Conservation (phyloP, 768 basidiomycete species). For the Naematelia encephala region DNA sequence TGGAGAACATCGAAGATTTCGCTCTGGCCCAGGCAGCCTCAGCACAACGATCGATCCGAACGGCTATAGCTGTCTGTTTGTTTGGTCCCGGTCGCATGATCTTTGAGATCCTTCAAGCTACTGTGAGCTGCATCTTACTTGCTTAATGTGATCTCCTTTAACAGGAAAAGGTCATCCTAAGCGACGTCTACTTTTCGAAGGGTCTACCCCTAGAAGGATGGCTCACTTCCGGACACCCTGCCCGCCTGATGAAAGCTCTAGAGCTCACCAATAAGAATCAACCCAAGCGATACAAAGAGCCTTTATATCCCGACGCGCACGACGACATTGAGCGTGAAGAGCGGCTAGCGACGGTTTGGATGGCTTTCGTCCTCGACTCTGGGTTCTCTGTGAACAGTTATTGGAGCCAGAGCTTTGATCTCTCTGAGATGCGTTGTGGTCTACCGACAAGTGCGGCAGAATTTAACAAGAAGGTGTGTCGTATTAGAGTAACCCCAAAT, state of each 20-base stretch:
- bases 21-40: conserved; percentile 30
- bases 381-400: conserved; percentile 26
- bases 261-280: conserved; percentile 30
- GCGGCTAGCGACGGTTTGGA: conserved; percentile 39
- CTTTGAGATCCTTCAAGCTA: conserved; percentile 35
- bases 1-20: conserved; percentile 37
- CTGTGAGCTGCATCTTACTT: conserved; percentile 18
- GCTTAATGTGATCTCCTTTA: background rate
- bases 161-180: conserved; percentile 24
- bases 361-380: conserved; percentile 35
- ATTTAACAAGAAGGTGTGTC: conserved; percentile 16
- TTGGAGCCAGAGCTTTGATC: conserved; percentile 30
- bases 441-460: conserved; percentile 25
- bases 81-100: conserved; percentile 24
- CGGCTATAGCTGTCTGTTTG: conserved; percentile 18
- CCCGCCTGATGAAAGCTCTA: conserved; percentile 29
- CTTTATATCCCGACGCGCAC: conserved; percentile 19
- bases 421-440: conserved; percentile 26
- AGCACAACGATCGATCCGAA: conserved; percentile 17
- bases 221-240: conserved; percentile 28
- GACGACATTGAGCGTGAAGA: conserved; percentile 37
- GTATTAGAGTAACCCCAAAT: background rate
- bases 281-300: conserved; percentile 20
- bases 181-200: conserved; percentile 35
- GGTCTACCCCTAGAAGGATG: conserved; percentile 41